Percentiles rank a stretch among this genome's conserved stretches.
phyloP scores from a whole-genome alignment of 768 basidiomycete species.

The Leccinum subgranulosum region DNA sequence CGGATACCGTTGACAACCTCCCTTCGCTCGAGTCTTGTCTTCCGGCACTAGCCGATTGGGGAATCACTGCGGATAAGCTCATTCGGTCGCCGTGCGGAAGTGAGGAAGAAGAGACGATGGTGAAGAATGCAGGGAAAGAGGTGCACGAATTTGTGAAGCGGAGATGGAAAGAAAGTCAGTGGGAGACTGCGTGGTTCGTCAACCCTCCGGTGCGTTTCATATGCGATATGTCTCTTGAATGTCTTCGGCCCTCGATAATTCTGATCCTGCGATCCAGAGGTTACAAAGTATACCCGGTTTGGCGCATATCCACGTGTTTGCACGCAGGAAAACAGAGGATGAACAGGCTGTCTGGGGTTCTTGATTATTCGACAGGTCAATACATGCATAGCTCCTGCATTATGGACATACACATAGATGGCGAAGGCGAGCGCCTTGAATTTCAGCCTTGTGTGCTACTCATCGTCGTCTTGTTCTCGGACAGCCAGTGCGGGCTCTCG shows the following conservation, averaged over 20 bases:
- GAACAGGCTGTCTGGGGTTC: constrained; percentile 19
- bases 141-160: constrained; percentile 61
- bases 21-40: constrained; percentile 55
- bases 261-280: constrained; percentile 42
- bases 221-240: too few relatives aligned
- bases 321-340: constrained; percentile 45
- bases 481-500: background rate
- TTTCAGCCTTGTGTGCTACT: background rate
- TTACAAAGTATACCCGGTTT: constrained; percentile 79
- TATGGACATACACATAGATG: constrained; percentile 7
- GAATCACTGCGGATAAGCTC: constrained; percentile 59
- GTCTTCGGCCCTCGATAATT: background rate
- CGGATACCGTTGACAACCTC: constrained; percentile 55
- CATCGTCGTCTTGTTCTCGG: background rate
- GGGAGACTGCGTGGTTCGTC: constrained; percentile 92
- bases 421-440: constrained; percentile 1
- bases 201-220: constrained; percentile 69
- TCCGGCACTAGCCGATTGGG: constrained; percentile 68
- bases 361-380: constrained; percentile 1
- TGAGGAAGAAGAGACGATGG: constrained; percentile 49
- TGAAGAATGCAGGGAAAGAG: constrained; percentile 51
- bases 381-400: background rate
- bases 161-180: constrained; percentile 67
- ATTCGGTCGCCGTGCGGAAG: constrained; percentile 50
- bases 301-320: constrained; percentile 88